phyloP scores from a whole-genome alignment of 768 basidiomycete genomes.

The Leucosporidium scottii region DNA sequence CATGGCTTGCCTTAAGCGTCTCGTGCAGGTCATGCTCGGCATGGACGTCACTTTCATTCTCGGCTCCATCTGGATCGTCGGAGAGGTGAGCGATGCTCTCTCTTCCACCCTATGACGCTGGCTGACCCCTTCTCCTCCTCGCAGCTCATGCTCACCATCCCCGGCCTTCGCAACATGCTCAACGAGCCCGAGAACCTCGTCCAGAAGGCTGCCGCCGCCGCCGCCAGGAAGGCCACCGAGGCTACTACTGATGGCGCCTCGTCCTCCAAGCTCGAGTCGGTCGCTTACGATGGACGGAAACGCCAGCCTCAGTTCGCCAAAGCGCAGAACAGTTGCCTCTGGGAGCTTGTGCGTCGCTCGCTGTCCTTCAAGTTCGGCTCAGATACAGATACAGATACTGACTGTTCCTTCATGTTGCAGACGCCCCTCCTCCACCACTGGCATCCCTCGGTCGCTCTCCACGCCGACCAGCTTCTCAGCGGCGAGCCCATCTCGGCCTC shows the following conservation, averaged over 20 bases:
- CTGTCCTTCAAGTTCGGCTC: too few species aligned
- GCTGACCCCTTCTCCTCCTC: not conserved
- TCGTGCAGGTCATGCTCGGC: constrained; percentile 67
- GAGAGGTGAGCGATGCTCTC: constrained; percentile 57
- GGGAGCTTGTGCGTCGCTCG: constrained; percentile 69
- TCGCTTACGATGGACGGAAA: constrained; percentile 76
- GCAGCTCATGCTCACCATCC: constrained; percentile 52
- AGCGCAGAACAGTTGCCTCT: constrained; percentile 69
- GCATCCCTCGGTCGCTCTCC: constrained; percentile 82
- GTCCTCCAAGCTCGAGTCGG: constrained; percentile 4
- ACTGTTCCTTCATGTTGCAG: constrained; percentile 44
- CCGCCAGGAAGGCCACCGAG: not conserved
- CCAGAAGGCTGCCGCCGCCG: constrained; percentile 17
- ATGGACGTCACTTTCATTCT: constrained; percentile 81
- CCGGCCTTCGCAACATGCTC: constrained; percentile 50
- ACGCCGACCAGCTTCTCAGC: constrained; percentile 70
- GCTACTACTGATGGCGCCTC: not conserved
- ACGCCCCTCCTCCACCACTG: constrained; percentile 74
- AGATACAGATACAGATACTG: too few species aligned
- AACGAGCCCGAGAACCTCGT: constrained; percentile 39
- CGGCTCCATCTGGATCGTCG: constrained; percentile 77
- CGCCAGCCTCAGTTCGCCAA: constrained; percentile 81
- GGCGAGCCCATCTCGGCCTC: constrained; percentile 69
- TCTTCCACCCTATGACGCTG: not conserved
- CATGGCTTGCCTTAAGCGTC: constrained; percentile 71